Evolutionary conservation across 345 rosid species (phyloP).

Genomic region (Ailanthus altissimus): DNA sequence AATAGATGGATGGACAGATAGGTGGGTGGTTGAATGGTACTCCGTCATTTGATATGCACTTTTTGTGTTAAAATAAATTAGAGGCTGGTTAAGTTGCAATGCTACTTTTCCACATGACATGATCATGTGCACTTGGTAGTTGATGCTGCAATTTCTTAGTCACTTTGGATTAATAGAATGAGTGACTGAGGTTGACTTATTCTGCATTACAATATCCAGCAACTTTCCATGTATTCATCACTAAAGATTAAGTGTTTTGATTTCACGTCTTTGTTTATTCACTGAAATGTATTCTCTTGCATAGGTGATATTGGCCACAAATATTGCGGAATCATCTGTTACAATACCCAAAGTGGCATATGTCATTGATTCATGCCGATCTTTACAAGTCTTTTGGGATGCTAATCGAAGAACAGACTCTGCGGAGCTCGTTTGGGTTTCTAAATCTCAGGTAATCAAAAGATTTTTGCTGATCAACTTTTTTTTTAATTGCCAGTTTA

Average conservation of each 20-base stretch:
- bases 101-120: neutral
- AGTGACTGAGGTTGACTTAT: neutral
- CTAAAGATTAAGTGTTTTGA: neutral
- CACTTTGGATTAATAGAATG: neutral
- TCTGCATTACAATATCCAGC: neutral
- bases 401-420: constrained; percentile 55
- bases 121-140: neutral
- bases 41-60: neutral
- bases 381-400: constrained; percentile 93
- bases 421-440: constrained; percentile 82
- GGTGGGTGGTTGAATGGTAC: neutral
- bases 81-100: neutral
- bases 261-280: constrained; percentile 15
- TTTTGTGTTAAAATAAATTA: neutral
- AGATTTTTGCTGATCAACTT: neutral
- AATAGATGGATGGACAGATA: neutral
- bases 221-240: neutral
- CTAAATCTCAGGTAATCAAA: constrained; percentile 81
- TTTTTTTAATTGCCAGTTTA: constrained; percentile 11
- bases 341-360: constrained; percentile 93
- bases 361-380: constrained; percentile 92
- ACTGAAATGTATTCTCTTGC: constrained; percentile 17
- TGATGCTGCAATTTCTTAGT: neutral
- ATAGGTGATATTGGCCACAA: constrained; percentile 91
- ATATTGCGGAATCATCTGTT: constrained; percentile 95